Base-by-base conservation (phyloP, 2,329 filamentous ascomycete species). In the Lachnellula hyalina region DNA sequence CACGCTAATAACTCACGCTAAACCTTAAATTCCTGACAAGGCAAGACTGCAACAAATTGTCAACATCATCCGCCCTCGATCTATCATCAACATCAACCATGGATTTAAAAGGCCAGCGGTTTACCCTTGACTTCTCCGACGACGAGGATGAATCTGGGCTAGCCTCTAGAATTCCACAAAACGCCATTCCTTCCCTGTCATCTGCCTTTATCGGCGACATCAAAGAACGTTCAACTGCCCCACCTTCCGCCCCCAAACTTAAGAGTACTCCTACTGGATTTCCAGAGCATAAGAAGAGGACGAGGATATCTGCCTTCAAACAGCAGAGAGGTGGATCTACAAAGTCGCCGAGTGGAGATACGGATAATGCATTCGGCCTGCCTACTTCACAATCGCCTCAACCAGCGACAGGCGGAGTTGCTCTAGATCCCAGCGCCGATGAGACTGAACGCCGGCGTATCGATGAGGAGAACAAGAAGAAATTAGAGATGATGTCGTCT, bases 211-310 rank as follows among this genome's bases (percentile, higher is more conserved):
- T 87, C 41, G 81, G 81, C 53, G 92, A 96, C 63, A 84, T 97
- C 59, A 80, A 87, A 65, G 93, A 97, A 74, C 87, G 89, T 59
- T 79, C 77, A 23, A 77, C 83, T 21, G 85, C 82, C 59, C 78
- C 87, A 4, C 85, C 87, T 8, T 77, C 77, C 40, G 81, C 84
- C 9, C 85, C 86, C 14, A 78, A 79, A 47, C 74, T 82, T 41
- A 82, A 81, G 50, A 72, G 75, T 9, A 74, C 77, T 19, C 71
- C 77, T 4, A 84, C 82, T 12, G 94, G 94, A 1, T 97, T 97
- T 63, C 94, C 94, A n/a, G 83, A 85, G 55, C 92, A 91, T 70
- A 94, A 88, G 71, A 90, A 89, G 69, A 84, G 92, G 61, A 79
- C 77, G 53, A 80, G 81, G 54, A 73, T 82, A 7, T 96, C 91